Base-by-base conservation (phyloP, 495 filamentous ascomycete species). In the Penicillium daleae region DNA sequence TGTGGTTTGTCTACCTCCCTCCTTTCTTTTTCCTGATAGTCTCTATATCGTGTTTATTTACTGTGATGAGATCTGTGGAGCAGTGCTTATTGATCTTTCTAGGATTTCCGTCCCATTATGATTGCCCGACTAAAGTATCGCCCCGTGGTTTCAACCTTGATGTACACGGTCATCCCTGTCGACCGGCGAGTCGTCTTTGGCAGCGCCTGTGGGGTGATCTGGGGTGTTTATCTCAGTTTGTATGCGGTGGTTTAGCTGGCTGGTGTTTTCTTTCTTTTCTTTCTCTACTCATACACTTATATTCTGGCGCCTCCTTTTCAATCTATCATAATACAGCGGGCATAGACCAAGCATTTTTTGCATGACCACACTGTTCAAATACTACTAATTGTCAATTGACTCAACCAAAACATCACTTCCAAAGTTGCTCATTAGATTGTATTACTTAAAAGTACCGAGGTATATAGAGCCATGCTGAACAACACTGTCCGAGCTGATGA, bases 201-300 rank as follows among this genome's bases (percentile, higher is more conserved):
- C 0, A 88, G 88, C 71, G 73, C 91, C 56, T 90, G 92, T 29
- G 93, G 94, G 3, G 69, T 99, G 48, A 87, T 81, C 24, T 99
- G 95, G 95, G 90, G 91, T 1, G 74, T 96, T 52, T 97, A 93
- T 78, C 78, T 97, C 73, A 94, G 92, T 69, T 73, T 95, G 65
- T 75, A 87, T 64, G 82, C 87, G 4, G 77, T 62, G 51, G 78
- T 80, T 56, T 80, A 72, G 53, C 2, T 4, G 2, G 27, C 13
- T 4, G 2, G 27, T 8, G 2, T 32, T 51, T 31, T n/a, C n/a
- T 53, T 27, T 31, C 54, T 49, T 21, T 50, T 10, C 59, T 50
- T 54, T 61, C 37, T 52, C 44, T 49, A 27, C 42, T 57, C 49
- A 6, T 32, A 52, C 42, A 35, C 0, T 52, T 52, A 19, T 31